Base-by-base conservation (phyloP, 2,329 filamentous ascomycete genomes). In the Monilinia aucupariae region DNA sequence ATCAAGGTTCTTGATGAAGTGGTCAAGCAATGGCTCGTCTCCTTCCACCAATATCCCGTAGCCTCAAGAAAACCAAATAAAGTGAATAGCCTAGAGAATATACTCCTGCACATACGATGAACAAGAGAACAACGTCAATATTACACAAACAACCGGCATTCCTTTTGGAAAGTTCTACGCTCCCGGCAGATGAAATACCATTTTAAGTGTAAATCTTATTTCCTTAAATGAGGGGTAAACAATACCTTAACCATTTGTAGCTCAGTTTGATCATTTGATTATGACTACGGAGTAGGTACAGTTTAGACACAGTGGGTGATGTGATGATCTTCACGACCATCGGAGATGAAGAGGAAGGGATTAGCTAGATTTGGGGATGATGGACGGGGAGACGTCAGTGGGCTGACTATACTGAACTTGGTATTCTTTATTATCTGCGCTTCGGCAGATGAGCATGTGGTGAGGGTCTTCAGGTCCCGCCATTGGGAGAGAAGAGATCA, bases 311-410 rank as follows among this genome's bases (percentile, higher is more conserved):
- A 30, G 27, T 30, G 6, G 10, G 41, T 41, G 51, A 41, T 54
- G 51, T 27, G 51, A 54, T 54, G 51, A 54, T 54, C 51, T 54
- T 54, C 51, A n/a, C 10, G 51, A 41, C 22, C 6, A 39, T 27
- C 22, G 34, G 34, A 27, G 8, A 53, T 39, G 51, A 53, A 15
- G n/a, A 32, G 32, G 50, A 22, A 37, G n/a, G n/a, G 34, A 20
- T 9, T 39, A 27, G 51, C 51, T 53, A 10, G 22, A 25, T 53
- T 39, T 15, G 51, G 51, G 22, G n/a, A 15, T 37, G 51, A 53
- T 53, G 34, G 13, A 20, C 51, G 34, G n/a, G 41, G 51, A 39
- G 25, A 41, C 52, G 52, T 54, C 34, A 30, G 52, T 27, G 37
- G 41, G 20, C 5, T 17, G 20, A 30, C 5, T 17, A 20, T 32